phyloP scores from a whole-genome alignment of 345 rosid species.

The Lagerstroemia speciosa region DNA sequence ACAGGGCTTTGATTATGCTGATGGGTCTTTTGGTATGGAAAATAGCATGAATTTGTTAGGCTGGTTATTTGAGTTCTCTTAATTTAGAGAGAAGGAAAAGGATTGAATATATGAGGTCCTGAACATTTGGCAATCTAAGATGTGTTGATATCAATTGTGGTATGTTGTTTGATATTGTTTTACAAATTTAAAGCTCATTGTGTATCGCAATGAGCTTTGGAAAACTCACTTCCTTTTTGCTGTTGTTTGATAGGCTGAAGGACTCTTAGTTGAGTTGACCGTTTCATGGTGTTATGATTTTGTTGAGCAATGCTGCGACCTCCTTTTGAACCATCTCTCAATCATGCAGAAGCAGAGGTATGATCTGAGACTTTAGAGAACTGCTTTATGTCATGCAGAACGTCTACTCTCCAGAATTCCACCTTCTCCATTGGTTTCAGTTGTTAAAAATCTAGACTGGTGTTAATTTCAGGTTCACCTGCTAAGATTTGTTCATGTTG shows the following conservation, averaged over 20 bases:
- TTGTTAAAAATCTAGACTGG: neutral
- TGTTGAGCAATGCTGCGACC: slow-evolving; percentile 55
- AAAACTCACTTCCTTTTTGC: neutral
- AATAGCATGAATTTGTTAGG: neutral
- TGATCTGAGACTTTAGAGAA: slow-evolving; percentile 3
- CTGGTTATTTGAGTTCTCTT: neutral
- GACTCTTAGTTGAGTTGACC: slow-evolving; percentile 61
- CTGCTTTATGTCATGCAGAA: neutral
- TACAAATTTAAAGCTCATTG: neutral
- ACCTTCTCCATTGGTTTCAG: neutral
- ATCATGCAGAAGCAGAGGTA: slow-evolving; percentile 66
- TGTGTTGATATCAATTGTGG: too few species aligned
- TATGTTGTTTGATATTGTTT: neutral
- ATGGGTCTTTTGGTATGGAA: neutral
- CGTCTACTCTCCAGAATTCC: neutral
- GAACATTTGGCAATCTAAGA: too few species aligned
- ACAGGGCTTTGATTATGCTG: neutral
- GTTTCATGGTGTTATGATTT: slow-evolving; percentile 60
- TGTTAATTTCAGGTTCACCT: neutral
- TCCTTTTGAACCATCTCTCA: slow-evolving; percentile 55
- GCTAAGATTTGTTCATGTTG: too few species aligned
- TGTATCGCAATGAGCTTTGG: neutral
- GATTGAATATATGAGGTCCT: too few species aligned
- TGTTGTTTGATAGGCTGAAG: slow-evolving; percentile 54
- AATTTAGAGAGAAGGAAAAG: too few species aligned